phyloP scores from a whole-genome alignment of 805 yeast genomes.

The Jamesozyma piceae region DNA sequence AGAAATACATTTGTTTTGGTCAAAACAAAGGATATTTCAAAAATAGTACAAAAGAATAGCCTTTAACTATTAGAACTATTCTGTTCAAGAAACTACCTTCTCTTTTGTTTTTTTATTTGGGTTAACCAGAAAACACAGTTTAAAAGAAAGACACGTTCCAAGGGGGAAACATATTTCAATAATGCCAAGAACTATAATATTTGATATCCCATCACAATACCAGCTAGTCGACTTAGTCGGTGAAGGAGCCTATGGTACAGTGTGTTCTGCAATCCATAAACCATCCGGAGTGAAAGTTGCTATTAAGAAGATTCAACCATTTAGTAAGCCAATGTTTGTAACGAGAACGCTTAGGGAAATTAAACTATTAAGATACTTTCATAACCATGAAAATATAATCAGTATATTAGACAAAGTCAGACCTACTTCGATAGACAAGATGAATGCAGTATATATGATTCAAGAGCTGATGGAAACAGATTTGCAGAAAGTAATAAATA shows the following conservation, averaged over 20 bases:
- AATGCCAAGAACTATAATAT: slow-evolving; percentile 42
- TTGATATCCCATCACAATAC: slow-evolving; percentile 56
- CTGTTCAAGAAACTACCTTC: too few relatives aligned
- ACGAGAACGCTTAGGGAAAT: slow-evolving; percentile 65
- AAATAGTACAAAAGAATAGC: too few relatives aligned
- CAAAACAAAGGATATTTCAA: too few relatives aligned
- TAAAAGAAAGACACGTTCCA: too few relatives aligned
- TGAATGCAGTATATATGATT: slow-evolving; percentile 63
- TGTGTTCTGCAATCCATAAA: slow-evolving; percentile 56
- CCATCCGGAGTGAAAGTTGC: slow-evolving; percentile 60
- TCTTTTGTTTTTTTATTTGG: too few relatives aligned
- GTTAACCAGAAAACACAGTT: too few relatives aligned
- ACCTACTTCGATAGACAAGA: slow-evolving; percentile 48
- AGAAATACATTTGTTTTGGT: background rate
- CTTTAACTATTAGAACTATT: too few relatives aligned
- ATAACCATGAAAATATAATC: slow-evolving; percentile 63
- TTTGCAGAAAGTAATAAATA: slow-evolving; percentile 53
- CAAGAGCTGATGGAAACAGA: slow-evolving; percentile 77
- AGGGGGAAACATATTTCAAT: background rate
- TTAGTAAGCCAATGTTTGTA: slow-evolving; percentile 54
- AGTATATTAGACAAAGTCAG: slow-evolving; percentile 56
- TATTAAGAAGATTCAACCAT: slow-evolving; percentile 68
- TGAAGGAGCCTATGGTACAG: slow-evolving; percentile 78
- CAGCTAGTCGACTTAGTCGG: slow-evolving; percentile 55
- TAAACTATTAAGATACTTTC: slow-evolving; percentile 53